Evolutionary conservation across 2,329 filamentous ascomycete genomes (phyloP), one percentile per base, ranked within the genome.

Genomic region (Didymella arachidicola): DNA sequence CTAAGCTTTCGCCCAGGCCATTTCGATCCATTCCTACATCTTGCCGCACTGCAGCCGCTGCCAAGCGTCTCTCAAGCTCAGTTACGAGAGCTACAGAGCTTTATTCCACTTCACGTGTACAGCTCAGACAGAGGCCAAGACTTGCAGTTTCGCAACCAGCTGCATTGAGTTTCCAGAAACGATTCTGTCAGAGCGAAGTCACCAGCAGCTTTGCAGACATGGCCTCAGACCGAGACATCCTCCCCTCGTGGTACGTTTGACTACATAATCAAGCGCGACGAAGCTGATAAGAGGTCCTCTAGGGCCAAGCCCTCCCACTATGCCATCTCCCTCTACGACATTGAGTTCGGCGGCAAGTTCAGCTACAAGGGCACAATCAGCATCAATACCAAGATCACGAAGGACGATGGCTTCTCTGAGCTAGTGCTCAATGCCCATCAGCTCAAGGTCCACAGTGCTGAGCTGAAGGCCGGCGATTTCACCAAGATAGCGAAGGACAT

Each of bases 241-340:
- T 82, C 44, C 77, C 80, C 10, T 70, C 76, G 60, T 77, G 77
- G 79, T 81, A 63, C 71, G 78, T 63, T 25, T 2, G 22, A 55
- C n/a, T 42, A 18, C 18, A 4, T 4, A 30, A 22, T 3, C 10
- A 14, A 16, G n/a, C 32, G 29, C 22, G 2, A 50, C 18, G 25
- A 41, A 38, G 52, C 69, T 75, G 38, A 75, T 64, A 52, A n/a
- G 8, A 14, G 22, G 16, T 44, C 39, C 16, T 34, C 39, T 61
- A 88, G 86, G 73, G 87, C 94, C 74, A 94, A 92, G 80, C 93
- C 95, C 2, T 81, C 83, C 62, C 92, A 98, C 81, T 99, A 99
- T 80, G 83, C 86, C 71, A 83, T 99, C 65, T 92, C 89, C 55
- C 85, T 99, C 68, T 87, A 84, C 73, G 89, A 95, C 69, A 81